Evolutionary conservation across 179 eudicot species (phyloP), one percentile per base, ranked within the genome.

Genomic region (Silene noctiflora): DNA sequence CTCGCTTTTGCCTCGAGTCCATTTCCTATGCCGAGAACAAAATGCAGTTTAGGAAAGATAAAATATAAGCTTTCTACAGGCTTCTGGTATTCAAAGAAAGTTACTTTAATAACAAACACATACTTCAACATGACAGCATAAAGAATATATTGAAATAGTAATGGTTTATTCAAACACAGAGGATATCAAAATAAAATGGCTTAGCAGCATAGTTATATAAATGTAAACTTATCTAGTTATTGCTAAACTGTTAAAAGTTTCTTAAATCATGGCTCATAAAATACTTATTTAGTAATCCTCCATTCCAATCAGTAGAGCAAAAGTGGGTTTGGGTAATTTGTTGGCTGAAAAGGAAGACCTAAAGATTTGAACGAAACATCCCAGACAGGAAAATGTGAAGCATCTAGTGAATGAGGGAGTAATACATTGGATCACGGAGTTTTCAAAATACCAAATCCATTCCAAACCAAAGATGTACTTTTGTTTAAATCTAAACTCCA

Each of bases 1-100:
- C 97, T 80, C 84, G 84, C 84, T 78, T 95, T 80, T 91, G 93
- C 81, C 87, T 88, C 80, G 85, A 86, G 73, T 95, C 99, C 91
- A 93, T 89, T 84, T 95, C 99, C 99, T 93, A 78, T 51, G 75
- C 58, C 67, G 63, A 78, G 17, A 55, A 67, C 4, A 81, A 64
- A n/a, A 62, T 46, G 8, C 67, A 67, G 61, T 21, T 35, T 33
- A 64, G 31, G 71, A 69, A 75, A 56, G 22, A 20, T 19, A 53
- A 16, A 22, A 29, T 1, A 31, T 22, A 29, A 13, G 55, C 61
- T 44, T 59, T 27, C 58, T 62, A 4, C 24, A 76, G 11, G 78
- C 29, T 72, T 75, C 27, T 77, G 71, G 24, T 31, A 31, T 24
- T 48, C 56, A 14, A 1, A n/a, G 27, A 68, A 42, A 60, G 61